Evolutionary conservation across 2,329 filamentous ascomycete species (phyloP), one percentile per base, ranked within the genome.

Genomic region (Knoxdaviesia proteae): DNA sequence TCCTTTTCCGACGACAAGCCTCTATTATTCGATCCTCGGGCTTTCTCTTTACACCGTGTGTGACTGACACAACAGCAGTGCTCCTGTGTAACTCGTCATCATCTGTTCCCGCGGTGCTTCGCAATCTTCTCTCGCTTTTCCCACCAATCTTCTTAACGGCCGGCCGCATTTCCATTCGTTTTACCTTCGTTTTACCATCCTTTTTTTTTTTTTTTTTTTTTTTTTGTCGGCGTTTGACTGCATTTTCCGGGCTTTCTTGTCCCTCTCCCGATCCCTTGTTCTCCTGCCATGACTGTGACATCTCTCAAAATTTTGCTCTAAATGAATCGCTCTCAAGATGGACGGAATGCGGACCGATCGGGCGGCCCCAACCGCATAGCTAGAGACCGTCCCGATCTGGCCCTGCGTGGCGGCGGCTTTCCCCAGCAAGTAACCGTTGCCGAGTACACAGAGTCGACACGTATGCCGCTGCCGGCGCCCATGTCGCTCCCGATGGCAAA

Each of bases 271-370:
- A 29, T 40, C n/a, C 30, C 3, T 30, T 5, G 10, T 31, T 33
- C 20, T 10, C 38, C 30, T 20, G 37, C 37, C 7, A 10, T 6
- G n/a, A 40, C 7, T 30, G 20, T 31, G 33, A 31, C 38, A 31
- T 9, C 32, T 8, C 6, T 30, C 7, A 3, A 30, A 10, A 32
- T 33, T 10, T 30, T 10, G 20, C 38, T 33, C 38, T 65, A 64
- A 63, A 74, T 73, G 70, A 72, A 62, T 65, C 62, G 60, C 56
- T 52, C 54, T 52, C 63, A 71, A 62, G 57, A 73, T 71, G 69
- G 63, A 58, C 62, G 57, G 56, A 58, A 58, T 49, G 67, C 67
- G 67, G 68, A 71, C 48, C 59, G 58, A 56, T 53, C 51, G 56
- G 61, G 56, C 50, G 67, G 67, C 52, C 71, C 70, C 46, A 63